Base-by-base conservation (phyloP, 2,329 filamentous ascomycete genomes). In the Grosmannia clavigera region DNA sequence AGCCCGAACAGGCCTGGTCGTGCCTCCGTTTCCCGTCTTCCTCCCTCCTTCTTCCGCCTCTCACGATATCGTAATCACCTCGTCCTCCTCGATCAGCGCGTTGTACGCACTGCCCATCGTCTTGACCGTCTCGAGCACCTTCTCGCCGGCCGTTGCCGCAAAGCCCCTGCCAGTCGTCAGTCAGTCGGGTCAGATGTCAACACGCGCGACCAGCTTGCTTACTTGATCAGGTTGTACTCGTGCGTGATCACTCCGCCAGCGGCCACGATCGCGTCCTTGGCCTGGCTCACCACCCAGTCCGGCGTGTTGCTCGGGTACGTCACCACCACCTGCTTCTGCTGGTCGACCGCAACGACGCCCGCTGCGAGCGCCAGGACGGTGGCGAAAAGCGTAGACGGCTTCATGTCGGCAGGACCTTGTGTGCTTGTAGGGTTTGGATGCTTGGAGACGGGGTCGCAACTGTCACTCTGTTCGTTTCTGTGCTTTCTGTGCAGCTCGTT, bases 211-310 rank as follows among this genome's bases (percentile, higher is more conserved):
- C 57, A 10, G 4, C 53, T 25, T 35, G 65, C 84, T 70, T 79
- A 90, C 86, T 83, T 82, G 72, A 86, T 81, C 61, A 85, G 69
- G 55, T 75, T 74, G 72, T 90, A 94, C 68, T 86, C 81, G 74
- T 95, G 90, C 27, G 87, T 94, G 66, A 96, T 90, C 57, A 81
- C 73, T 48, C 89, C 90, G 57, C 88, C 88, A 48, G 84, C 85
- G 54, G 84, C 77, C 58, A 78, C 73, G 67, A 96, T 85, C 2
- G 82, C 81, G 51, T 86, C 73, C 76, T 87, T 94, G 53, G 89
- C 90, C 60, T 87, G 73, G 27, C 84, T 75, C 38, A 96, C 71
- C 43, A 95, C 75, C 43, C 77, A 78, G 64, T 86, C 76, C 25
- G 90, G 86, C 16, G 84, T 87, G 55, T 82, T 78, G 58, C 84